Percentiles rank a stretch among this genome's conserved stretches.
Evolutionary conservation across 495 filamentous ascomycete genomes (phyloP).

Genomic region (Oidiodendron maius): DNA sequence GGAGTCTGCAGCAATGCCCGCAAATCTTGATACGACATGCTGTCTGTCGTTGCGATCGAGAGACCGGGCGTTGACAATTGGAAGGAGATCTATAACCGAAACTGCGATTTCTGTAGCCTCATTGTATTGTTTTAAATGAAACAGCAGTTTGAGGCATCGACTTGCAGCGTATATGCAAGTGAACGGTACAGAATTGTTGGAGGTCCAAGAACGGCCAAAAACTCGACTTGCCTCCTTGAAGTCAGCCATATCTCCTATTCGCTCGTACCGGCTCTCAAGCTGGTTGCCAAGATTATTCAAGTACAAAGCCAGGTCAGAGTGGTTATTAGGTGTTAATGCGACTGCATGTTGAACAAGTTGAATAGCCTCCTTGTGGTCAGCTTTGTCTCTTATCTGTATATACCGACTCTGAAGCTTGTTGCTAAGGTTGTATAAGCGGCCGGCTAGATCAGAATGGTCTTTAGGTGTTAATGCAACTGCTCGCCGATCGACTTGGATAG

Average conservation of each 20-base stretch:
- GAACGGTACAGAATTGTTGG: neutral
- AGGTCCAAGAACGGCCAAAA: conserved; percentile 2
- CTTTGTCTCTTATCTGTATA: neutral
- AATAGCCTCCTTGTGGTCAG: neutral
- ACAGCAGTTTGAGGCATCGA: neutral
- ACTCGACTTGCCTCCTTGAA: neutral
- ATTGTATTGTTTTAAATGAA: neutral
- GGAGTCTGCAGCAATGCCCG: conserved; percentile 5
- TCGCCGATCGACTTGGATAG: neutral
- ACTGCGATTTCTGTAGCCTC: conserved; percentile 1
- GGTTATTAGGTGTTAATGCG: conserved; percentile 3
- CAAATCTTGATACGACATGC: neutral
- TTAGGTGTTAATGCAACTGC: neutral
- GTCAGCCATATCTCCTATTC: neutral
- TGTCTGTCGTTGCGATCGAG: conserved; percentile 3
- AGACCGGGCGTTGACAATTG: conserved; percentile 2
- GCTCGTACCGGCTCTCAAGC: conserved; percentile 1
- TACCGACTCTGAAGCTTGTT: conserved; percentile 1
- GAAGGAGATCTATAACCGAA: conserved; percentile 1
- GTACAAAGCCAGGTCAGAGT: neutral
- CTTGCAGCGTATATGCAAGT: neutral
- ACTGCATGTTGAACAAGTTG: neutral
- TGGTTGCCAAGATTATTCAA: neutral
- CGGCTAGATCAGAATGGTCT: neutral
- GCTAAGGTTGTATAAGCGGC: neutral